A percentile compares a stretch with the other conserved stretches of the same genome.
Evolutionary conservation across 148 eudicot species (phyloP).

Genomic region (Amaranthus palmeri): DNA sequence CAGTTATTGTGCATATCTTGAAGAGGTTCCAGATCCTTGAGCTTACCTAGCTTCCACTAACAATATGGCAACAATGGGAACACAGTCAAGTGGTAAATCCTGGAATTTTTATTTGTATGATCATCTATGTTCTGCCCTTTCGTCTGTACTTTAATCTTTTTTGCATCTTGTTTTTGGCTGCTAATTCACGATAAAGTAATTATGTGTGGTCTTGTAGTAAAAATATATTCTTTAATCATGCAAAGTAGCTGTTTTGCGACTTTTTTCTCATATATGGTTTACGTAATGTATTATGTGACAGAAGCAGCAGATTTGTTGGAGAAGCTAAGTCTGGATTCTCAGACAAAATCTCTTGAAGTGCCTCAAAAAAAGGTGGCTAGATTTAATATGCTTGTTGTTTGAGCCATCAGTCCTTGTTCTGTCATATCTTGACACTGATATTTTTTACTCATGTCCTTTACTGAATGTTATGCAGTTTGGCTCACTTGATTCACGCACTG

Average conservation of each 20-base stretch:
- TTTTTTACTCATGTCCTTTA: neutral
- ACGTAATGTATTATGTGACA: constrained; percentile 11
- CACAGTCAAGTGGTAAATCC: constrained; percentile 26
- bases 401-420: neutral
- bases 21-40: neutral
- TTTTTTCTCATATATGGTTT: neutral
- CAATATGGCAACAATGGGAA: constrained; percentile 30
- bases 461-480: constrained; percentile 30
- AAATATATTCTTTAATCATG: neutral
- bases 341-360: constrained; percentile 36
- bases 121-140: neutral
- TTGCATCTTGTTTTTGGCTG: neutral
- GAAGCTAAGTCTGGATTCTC: constrained; percentile 35
- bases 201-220: neutral
- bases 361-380: constrained; percentile 33
- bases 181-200: no score
- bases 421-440: neutral
- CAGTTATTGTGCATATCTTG: constrained; percentile 10
- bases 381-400: neutral
- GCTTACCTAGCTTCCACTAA: neutral
- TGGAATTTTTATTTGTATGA: neutral
- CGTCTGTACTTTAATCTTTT: neutral
- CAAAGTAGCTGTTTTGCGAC: neutral
- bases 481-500: constrained; percentile 29
- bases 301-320: constrained; percentile 43